These are phyloP conservation scores for Glycyrrhiza uralensis DNA, from an alignment of 306 rosid species.

Conservation along the genomic window DNA sequence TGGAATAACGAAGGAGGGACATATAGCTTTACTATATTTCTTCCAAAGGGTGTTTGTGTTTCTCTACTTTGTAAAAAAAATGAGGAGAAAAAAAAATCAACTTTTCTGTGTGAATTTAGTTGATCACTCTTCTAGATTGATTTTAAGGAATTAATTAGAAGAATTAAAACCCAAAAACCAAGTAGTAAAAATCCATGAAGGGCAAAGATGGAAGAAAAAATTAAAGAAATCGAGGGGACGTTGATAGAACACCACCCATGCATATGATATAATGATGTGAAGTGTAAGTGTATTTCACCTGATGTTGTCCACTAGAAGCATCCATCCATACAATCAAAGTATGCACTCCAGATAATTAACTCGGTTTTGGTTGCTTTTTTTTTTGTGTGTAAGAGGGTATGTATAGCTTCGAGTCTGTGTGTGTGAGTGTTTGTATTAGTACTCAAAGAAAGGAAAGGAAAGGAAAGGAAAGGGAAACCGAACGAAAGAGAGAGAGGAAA, in stretches of 20 bases:
- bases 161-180: background rate
- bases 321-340: slow-evolving; percentile 62
- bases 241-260: background rate
- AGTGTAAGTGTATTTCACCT: slow-evolving; percentile 45
- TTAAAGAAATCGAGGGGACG: background rate
- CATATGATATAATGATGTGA: background rate
- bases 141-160: background rate
- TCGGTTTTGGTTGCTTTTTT: background rate
- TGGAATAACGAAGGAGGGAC: background rate
- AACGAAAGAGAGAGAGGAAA: background rate
- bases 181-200: background rate
- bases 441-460: too few species aligned
- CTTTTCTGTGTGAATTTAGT: too few species aligned
- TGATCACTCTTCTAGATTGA: background rate
- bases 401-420: background rate
- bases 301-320: slow-evolving; percentile 70
- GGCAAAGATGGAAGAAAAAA: background rate
- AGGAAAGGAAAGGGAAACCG: background rate
- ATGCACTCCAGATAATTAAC: too few species aligned
- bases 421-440: background rate
- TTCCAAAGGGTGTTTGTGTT: background rate
- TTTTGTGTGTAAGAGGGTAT: background rate
- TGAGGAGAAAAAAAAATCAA: background rate
- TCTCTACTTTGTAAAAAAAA: background rate
- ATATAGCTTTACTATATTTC: background rate